Conservation (phyloP, 352 stramenopile genomes). For the Globisporangium solare region DNA sequence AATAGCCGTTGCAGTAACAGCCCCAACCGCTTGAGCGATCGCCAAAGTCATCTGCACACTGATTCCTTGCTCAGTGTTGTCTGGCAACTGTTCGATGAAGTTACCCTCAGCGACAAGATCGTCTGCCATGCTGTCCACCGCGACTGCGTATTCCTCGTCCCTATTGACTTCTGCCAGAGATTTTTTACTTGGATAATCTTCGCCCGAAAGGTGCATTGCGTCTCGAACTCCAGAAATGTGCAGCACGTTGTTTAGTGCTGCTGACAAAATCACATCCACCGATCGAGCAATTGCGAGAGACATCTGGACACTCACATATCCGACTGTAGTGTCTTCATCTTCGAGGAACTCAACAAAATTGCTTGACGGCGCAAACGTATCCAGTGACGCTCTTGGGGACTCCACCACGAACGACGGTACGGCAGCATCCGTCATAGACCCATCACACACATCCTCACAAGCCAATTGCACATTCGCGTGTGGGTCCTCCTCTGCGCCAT, state of each 20-base stretch:
- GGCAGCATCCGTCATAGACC: too few species aligned
- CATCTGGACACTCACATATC: slow-evolving; percentile 16
- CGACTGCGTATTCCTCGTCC: background rate
- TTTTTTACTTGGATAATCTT: too few species aligned
- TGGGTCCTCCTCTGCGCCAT: background rate
- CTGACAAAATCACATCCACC: slow-evolving; percentile 21
- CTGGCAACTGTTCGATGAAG: too few species aligned
- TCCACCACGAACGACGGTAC: too few species aligned
- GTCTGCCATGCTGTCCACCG: too few species aligned
- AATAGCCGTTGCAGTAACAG: background rate
- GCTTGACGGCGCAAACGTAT: too few species aligned
- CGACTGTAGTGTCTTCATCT: background rate
- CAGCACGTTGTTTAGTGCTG: slow-evolving; percentile 17
- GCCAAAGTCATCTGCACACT: too few species aligned
- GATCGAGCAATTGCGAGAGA: slow-evolving; percentile 21
- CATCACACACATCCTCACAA: too few species aligned
- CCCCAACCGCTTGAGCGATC: background rate
- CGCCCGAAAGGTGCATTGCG: too few species aligned
- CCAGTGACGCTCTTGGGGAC: too few species aligned
- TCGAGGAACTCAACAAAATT: background rate
- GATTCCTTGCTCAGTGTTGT: background rate
- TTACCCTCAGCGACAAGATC: background rate
- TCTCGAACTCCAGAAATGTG: background rate
- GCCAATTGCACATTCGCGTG: too few species aligned
- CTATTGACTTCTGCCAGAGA: too few species aligned